Percentiles rank a stretch among this genome's conserved stretches.
Evolutionary conservation across 768 basidiomycete genomes (phyloP).

Genomic region (Rhizopogon vinicolor): DNA sequence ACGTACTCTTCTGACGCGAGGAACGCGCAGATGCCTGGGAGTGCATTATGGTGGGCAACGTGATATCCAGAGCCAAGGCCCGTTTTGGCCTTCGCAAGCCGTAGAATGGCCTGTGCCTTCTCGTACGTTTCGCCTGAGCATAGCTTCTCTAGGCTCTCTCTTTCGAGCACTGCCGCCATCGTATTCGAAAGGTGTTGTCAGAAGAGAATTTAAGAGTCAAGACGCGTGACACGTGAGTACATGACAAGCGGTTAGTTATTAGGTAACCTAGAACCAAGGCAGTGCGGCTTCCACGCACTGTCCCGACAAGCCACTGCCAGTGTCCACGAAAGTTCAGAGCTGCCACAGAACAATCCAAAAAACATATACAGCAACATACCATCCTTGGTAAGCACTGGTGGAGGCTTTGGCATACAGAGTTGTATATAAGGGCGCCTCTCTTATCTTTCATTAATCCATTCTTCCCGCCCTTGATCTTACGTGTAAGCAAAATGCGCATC

Average conservation of each 20-base stretch:
- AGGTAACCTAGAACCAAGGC: too few relatives aligned
- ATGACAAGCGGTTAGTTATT: neutral
- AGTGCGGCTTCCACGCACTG: too few relatives aligned
- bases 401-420: neutral
- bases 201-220: neutral
- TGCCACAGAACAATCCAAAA: too few relatives aligned
- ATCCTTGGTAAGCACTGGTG: too few relatives aligned
- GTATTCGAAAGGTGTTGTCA: neutral
- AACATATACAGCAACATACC: too few relatives aligned
- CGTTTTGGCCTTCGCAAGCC: constrained; percentile 18
- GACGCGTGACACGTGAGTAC: neutral
- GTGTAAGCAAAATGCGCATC: constrained; percentile 12
- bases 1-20: constrained; percentile 28
- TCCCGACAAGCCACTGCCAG: too few relatives aligned
- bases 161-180: constrained; percentile 16
- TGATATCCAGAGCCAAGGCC: constrained; percentile 23
- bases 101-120: constrained; percentile 18
- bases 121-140: constrained; percentile 20
- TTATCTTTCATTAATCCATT: too few relatives aligned
- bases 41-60: constrained; percentile 13
- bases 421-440: neutral
- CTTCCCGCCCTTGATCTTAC: neutral
- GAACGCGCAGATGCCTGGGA: constrained; percentile 27
- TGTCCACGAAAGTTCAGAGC: too few relatives aligned
- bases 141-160: constrained; percentile 12